phyloP scores from a whole-genome alignment of 768 basidiomycete genomes.

The Atractiella rhizophila region DNA sequence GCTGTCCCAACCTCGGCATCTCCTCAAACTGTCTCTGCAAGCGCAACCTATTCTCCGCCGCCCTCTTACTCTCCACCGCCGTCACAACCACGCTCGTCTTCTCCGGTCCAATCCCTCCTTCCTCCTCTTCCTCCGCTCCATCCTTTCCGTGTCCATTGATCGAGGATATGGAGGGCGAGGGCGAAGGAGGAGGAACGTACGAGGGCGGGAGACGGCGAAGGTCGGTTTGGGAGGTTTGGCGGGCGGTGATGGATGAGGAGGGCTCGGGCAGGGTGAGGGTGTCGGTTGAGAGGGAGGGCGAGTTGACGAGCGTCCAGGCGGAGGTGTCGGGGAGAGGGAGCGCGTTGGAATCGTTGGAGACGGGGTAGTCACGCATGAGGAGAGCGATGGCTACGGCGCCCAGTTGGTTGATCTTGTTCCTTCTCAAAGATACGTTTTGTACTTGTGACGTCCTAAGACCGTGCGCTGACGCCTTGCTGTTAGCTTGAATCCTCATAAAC shows the following conservation, averaged over 20 bases:
- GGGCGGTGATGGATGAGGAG: neutral
- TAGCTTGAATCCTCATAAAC: neutral
- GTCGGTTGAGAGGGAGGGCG: slow-evolving; percentile 14
- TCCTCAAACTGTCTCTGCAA: slow-evolving; percentile 64
- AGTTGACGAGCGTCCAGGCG: neutral
- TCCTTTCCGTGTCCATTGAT: neutral
- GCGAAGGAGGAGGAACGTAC: neutral
- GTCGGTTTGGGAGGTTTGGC: neutral
- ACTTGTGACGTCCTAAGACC: slow-evolving; percentile 58
- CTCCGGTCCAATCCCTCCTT: neutral
- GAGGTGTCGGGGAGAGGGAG: no score
- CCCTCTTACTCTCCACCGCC: slow-evolving; percentile 11
- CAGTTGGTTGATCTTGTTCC: slow-evolving; percentile 58
- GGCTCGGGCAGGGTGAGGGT: neutral
- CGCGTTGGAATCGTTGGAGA: slow-evolving; percentile 27
- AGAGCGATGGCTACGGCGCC: slow-evolving; percentile 78
- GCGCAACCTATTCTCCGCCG: slow-evolving; percentile 29
- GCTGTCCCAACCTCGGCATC: slow-evolving; percentile 54
- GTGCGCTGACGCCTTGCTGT: slow-evolving; percentile 41
- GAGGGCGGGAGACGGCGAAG: neutral
- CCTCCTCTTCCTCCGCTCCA: neutral
- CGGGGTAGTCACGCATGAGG: slow-evolving; percentile 91
- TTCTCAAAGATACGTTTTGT: slow-evolving; percentile 64
- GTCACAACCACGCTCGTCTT: neutral
- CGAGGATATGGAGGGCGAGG: neutral